Evolutionary conservation across 768 basidiomycete genomes (phyloP).

Genomic region (Termitomyces sp.): DNA sequence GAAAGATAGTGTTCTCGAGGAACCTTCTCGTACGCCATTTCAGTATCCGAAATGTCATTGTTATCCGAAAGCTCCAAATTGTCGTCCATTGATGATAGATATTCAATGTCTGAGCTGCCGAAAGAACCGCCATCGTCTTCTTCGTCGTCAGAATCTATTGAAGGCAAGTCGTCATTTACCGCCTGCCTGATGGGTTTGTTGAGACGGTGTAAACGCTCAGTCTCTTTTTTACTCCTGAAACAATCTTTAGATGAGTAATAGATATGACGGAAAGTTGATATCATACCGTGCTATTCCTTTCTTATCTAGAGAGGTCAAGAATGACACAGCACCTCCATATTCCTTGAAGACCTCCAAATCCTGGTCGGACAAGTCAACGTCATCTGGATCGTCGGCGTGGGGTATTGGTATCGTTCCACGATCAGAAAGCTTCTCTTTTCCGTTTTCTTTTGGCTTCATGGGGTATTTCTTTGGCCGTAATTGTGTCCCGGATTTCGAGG

Average conservation of each 20-base stretch:
- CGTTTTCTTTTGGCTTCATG: constrained; percentile 36
- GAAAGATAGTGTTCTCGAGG: constrained; percentile 50
- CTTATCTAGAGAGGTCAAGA: constrained; percentile 70
- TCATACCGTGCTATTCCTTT: constrained; percentile 78
- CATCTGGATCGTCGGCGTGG: constrained; percentile 39
- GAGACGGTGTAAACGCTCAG: constrained; percentile 62
- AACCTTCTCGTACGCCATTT: constrained; percentile 71
- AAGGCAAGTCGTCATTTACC: constrained; percentile 54
- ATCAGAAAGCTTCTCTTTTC: constrained; percentile 60
- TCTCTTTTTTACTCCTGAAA: constrained; percentile 82
- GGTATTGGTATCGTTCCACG: constrained; percentile 65
- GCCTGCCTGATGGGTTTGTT: constrained; percentile 51
- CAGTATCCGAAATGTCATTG: constrained; percentile 52
- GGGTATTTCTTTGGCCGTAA: constrained; percentile 20
- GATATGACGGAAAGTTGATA: not conserved
- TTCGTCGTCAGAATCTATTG: constrained; percentile 64
- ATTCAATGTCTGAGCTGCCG: constrained; percentile 27
- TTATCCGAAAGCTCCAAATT: constrained; percentile 17
- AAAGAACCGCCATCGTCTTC: constrained; percentile 40
- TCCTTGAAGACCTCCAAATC: constrained; percentile 65
- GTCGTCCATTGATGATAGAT: constrained; percentile 24
- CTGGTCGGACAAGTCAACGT: constrained; percentile 61
- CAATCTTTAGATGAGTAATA: not conserved
- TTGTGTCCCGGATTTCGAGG: constrained; percentile 21
- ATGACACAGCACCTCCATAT: constrained; percentile 59